These are phyloP conservation scores for Irpex sp. DNA, from an alignment of 1,284 basidiomycete genomes.

Conservation along the genomic window DNA sequence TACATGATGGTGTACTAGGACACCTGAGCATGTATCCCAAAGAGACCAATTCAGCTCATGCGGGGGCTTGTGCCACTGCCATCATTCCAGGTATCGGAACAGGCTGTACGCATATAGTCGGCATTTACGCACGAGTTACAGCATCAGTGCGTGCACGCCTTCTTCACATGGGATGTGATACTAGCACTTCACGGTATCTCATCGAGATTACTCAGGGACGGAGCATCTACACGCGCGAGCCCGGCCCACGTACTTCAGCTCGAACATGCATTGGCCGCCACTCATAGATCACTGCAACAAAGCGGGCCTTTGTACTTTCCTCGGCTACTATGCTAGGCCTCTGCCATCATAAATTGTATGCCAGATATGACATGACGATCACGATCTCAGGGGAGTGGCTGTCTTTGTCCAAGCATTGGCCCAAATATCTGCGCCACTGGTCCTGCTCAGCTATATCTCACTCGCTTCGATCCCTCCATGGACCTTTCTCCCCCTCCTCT, in stretches of 20 bases:
- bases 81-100: no score
- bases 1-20: no score
- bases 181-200: neutral
- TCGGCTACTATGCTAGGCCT: neutral
- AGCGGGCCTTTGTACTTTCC: neutral
- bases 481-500: neutral
- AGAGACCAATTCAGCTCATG: no score
- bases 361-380: neutral
- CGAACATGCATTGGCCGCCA: neutral
- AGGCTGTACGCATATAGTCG: no score
- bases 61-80: no score
- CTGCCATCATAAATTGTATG: neutral
- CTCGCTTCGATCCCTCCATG: neutral
- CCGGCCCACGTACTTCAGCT: neutral
- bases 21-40: no score
- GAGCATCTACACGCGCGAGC: neutral
- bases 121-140: neutral
- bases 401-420: neutral
- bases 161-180: neutral
- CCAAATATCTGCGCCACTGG: neutral
- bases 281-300: neutral
- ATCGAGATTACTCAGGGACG: neutral
- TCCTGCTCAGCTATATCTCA: neutral
- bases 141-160: neutral
- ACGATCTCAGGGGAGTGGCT: neutral